Conservation (phyloP, 179 eudicot genomes). For the Monotropa hypopitys region DNA sequence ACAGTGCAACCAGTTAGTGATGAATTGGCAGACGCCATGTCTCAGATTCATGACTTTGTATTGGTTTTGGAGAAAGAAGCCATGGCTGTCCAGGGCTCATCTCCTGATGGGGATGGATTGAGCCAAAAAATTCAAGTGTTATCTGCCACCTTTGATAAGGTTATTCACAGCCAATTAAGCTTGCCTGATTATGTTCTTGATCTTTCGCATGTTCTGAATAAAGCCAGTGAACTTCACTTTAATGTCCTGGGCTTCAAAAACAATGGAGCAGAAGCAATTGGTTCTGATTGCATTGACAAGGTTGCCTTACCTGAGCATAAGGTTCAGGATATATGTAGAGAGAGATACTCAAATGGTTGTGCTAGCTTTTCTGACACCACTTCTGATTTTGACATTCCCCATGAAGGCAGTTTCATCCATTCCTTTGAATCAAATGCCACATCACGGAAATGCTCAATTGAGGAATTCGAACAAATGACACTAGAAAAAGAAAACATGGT, state of each 20-base stretch:
- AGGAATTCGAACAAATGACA: constrained; percentile 66
- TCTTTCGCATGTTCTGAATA: constrained; percentile 49
- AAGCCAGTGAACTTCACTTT: constrained; percentile 48
- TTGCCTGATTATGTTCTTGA: constrained; percentile 50
- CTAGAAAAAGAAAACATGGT: constrained; percentile 51
- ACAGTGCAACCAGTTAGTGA: constrained; percentile 14
- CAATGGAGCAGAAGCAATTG: constrained; percentile 41
- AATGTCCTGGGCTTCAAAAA: constrained; percentile 48
- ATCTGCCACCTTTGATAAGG: constrained; percentile 36
- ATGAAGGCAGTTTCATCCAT: constrained; percentile 58
- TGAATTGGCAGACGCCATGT: constrained; percentile 46
- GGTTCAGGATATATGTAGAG: constrained; percentile 28
- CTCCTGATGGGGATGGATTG: constrained; percentile 36
- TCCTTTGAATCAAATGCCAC: constrained; percentile 33
- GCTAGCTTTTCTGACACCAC: constrained; percentile 52
- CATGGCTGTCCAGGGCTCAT: constrained; percentile 24
- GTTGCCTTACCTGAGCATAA: constrained; percentile 87
- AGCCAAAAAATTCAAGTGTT: constrained; percentile 41
- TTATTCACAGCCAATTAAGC: constrained; percentile 26
- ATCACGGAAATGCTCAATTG: constrained; percentile 54
- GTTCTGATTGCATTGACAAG: constrained; percentile 93
- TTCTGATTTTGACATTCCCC: constrained; percentile 76
- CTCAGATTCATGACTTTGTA: constrained; percentile 53
- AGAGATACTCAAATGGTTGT: constrained; percentile 42
- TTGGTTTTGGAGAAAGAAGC: constrained; percentile 56